Conservation (phyloP, 1,284 basidiomycete genomes). For the Pseudozyma sp. region DNA sequence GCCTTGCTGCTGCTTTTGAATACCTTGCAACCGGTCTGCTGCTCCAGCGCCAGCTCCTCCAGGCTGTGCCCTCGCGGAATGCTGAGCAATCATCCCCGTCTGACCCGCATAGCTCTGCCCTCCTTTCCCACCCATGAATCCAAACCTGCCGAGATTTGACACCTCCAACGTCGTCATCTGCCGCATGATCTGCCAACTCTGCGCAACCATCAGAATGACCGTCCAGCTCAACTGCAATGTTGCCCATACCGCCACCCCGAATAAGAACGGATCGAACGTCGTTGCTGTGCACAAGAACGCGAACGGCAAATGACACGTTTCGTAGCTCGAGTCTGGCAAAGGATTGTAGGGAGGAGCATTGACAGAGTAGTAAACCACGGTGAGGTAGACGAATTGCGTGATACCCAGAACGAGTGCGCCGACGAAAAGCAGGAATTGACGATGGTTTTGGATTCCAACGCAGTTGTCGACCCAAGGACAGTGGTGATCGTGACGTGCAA, state of each 20-base stretch:
- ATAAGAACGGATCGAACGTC: conserved; percentile 81
- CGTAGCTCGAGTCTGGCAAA: conserved; percentile 46
- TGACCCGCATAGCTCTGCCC: conserved; percentile 75
- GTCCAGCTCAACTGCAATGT: conserved; percentile 95
- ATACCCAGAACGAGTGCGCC: conserved; percentile 85
- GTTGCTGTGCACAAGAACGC: conserved; percentile 75
- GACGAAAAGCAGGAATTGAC: conserved; percentile 92
- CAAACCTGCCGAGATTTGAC: conserved; percentile 91
- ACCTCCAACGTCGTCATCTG: conserved; percentile 98
- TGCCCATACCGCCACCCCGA: conserved; percentile 84
- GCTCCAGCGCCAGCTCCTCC: conserved; percentile 6
- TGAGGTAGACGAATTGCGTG: conserved; percentile 81
- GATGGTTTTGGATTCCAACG: conserved; percentile 91
- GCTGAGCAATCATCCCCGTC: conserved; percentile 36
- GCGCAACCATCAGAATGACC: conserved; percentile 82
- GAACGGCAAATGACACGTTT: conserved; percentile 76
- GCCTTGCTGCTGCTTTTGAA: conserved; percentile 18
- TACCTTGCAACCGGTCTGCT: conserved; percentile 16
- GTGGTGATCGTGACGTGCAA: conserved; percentile 76
- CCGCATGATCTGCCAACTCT: conserved; percentile 88
- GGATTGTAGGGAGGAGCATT: conserved; percentile 51
- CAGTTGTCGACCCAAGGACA: conserved; percentile 99
- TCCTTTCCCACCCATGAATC: conserved; percentile 92
- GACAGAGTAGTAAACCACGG: conserved; percentile 72
- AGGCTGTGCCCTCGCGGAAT: conserved; percentile 12